phyloP scores from a whole-genome alignment of 2,329 filamentous ascomycete species.

The Cytospora paraplurivora region DNA sequence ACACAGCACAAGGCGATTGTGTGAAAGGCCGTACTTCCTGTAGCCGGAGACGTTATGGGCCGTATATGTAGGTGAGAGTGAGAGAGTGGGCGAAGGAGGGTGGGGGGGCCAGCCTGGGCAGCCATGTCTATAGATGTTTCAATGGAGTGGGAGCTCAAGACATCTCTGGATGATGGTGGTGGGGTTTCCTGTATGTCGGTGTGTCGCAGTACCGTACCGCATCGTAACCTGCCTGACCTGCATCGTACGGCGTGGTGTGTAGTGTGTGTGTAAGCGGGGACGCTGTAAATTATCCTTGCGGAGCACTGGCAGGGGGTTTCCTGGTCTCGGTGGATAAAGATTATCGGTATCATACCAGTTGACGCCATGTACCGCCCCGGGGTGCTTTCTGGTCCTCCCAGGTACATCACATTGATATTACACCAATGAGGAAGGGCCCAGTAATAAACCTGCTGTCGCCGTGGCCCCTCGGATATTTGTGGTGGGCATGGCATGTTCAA shows the following conservation, averaged over 20 bases:
- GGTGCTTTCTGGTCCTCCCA: background rate
- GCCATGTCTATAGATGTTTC: slow-evolving; percentile 25
- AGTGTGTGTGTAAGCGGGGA: slow-evolving; percentile 1
- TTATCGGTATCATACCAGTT: background rate
- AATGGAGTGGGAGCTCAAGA: slow-evolving; percentile 24
- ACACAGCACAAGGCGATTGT: slow-evolving; percentile 23
- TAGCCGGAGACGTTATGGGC: slow-evolving; percentile 10
- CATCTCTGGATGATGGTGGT: slow-evolving; percentile 21
- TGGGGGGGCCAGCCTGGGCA: slow-evolving; percentile 15
- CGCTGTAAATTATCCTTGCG: slow-evolving; percentile 16
- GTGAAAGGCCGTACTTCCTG: slow-evolving; percentile 19
- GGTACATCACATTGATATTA: background rate
- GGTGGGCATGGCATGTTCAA: background rate
- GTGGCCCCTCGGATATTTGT: too few relatives aligned
- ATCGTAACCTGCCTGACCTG: slow-evolving; percentile 7
- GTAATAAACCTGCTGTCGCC: background rate
- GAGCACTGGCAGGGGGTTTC: slow-evolving; percentile 10
- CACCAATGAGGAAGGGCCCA: background rate
- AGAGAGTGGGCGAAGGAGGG: background rate
- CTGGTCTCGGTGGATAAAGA: background rate
- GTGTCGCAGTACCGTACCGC: slow-evolving; percentile 18
- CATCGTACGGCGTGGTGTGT: slow-evolving; percentile 8
- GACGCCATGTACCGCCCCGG: background rate
- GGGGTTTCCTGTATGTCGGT: slow-evolving; percentile 17
- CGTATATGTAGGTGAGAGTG: slow-evolving; percentile 18